These are phyloP conservation scores for Backusella tarrabulga DNA, from an alignment of 192 early-diverging fungal genomes.

Conservation along the genomic window DNA sequence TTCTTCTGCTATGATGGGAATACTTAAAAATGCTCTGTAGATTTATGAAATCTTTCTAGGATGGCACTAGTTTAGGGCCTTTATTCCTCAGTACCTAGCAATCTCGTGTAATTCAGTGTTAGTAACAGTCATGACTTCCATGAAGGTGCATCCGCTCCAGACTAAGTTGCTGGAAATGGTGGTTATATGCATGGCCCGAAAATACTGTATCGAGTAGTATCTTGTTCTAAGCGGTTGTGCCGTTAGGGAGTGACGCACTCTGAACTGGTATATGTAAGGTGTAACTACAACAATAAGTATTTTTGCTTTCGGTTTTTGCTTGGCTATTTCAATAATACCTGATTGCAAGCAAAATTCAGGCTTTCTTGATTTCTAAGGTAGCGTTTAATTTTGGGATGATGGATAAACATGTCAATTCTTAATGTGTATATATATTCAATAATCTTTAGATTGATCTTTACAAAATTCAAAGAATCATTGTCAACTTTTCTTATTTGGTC, in stretches of 20 bases:
- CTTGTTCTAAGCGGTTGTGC: not conserved
- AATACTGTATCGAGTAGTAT: not conserved
- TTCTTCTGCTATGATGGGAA: too few species aligned
- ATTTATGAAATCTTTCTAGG: too few species aligned
- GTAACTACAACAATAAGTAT: not conserved
- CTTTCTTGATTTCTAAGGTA: too few species aligned
- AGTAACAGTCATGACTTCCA: not conserved
- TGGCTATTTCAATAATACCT: not conserved
- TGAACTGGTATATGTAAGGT: not conserved
- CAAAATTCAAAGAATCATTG: too few species aligned
- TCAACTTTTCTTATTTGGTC: too few species aligned
- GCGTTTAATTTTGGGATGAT: too few species aligned
- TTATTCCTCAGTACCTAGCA: not conserved
- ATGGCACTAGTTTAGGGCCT: too few species aligned
- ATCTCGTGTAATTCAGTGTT: constrained; percentile 1
- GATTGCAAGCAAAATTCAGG: not conserved
- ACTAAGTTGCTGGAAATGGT: not conserved
- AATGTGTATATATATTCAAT: too few species aligned
- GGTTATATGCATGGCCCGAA: not conserved
- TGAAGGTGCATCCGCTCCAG: not conserved
- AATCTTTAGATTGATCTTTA: too few species aligned
- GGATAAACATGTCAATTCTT: too few species aligned
- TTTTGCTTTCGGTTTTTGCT: not conserved
- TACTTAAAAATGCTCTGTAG: too few species aligned
- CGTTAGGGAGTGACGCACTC: not conserved